Evolutionary conservation across 192 early-diverging fungal species (phyloP).

Genomic region (Pecoramyces ruminantium): DNA sequence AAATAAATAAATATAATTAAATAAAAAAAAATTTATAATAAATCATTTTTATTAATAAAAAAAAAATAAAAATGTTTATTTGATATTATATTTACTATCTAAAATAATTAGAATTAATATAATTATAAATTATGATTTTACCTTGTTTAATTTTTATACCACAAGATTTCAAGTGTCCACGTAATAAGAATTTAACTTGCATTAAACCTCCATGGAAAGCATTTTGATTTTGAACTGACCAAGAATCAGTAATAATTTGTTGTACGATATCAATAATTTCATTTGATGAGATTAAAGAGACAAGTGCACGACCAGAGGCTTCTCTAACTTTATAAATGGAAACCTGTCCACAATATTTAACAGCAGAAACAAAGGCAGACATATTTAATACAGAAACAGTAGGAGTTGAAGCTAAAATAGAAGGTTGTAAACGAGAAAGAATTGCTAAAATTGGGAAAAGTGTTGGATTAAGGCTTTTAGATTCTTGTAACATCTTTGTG

Average conservation of each 20-base stretch:
- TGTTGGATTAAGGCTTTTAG: constrained; percentile 55
- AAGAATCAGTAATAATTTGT: constrained; percentile 21
- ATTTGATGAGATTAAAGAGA: constrained; percentile 52
- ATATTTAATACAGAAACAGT: constrained; percentile 11
- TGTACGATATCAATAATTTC: constrained; percentile 29
- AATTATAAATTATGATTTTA: no score
- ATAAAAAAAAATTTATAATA: no score
- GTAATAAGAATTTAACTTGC: constrained; percentile 51
- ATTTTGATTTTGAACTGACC: constrained; percentile 34
- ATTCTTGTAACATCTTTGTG: constrained; percentile 33
- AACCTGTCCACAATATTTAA: constrained; percentile 29
- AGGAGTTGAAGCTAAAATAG: constrained; percentile 23
- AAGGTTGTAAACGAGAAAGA: constrained; percentile 61
- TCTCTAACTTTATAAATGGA: constrained; percentile 59
- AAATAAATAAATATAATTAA: no score
- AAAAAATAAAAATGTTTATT: constrained; percentile 8
- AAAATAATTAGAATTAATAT: no score
- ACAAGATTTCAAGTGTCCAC: constrained; percentile 35
- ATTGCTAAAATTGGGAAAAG: constrained; percentile 82
- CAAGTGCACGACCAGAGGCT: constrained; percentile 66
- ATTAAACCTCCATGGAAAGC: constrained; percentile 56
- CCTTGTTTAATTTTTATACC: constrained; percentile 10
- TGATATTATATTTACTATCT: no score
- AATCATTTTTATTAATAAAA: no score
- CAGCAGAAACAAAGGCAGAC: constrained; percentile 25